Conservation (phyloP, 75 land plant genomes). For the Cryptomeria japonica region DNA sequence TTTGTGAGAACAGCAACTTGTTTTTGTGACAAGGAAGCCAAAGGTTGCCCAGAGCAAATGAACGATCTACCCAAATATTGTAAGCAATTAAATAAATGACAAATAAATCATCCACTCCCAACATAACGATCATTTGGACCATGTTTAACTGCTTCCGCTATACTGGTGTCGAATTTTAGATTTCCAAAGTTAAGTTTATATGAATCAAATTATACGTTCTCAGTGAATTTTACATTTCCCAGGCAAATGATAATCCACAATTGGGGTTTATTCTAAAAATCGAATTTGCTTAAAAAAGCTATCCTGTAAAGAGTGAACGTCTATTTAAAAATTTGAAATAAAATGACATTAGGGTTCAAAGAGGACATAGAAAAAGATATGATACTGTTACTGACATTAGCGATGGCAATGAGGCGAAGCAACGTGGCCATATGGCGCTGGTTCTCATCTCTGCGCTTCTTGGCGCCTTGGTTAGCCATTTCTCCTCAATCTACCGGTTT, state of each 20-base stretch:
- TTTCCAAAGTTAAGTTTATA: neutral
- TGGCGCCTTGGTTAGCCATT: conserved; percentile 99
- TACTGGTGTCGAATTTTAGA: neutral
- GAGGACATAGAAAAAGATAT: neutral
- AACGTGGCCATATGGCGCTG: conserved; percentile 74
- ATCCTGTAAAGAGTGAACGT: neutral
- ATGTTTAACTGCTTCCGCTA: neutral
- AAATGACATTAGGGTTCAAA: neutral
- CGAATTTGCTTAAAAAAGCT: neutral
- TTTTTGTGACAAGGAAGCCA: neutral
- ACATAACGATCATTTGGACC: neutral
- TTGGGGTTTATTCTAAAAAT: neutral
- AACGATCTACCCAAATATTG: too few relatives aligned
- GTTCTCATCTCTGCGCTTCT: conserved; percentile 97
- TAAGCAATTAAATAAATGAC: too few relatives aligned
- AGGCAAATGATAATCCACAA: neutral
- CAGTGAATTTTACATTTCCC: neutral
- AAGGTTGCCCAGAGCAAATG: neutral
- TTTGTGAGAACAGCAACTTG: too few relatives aligned
- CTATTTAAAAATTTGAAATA: neutral
- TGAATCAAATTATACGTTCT: neutral
- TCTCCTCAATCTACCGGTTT: neutral
- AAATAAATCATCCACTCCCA: neutral
- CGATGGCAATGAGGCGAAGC: conserved; percentile 64
- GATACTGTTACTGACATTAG: conserved; percentile 44